Percentiles rank a stretch among this genome's conserved stretches.
Conservation (phyloP, 441 rosid species). For the Corymbia calophylla region DNA sequence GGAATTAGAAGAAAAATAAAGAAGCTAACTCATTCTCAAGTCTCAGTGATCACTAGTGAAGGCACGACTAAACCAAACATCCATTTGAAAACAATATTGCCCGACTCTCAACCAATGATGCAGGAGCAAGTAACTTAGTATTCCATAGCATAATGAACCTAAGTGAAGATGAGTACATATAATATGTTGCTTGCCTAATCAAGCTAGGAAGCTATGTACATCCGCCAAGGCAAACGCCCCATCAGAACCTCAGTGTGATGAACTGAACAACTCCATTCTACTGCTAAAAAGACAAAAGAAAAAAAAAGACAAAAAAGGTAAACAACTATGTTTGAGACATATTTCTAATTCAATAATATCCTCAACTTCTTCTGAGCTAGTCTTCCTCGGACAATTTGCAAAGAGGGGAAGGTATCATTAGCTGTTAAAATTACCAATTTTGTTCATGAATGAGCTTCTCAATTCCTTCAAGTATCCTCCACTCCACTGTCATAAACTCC, state of each 20-base stretch:
- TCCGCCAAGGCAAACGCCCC: background rate
- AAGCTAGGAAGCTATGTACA: background rate
- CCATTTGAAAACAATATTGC: background rate
- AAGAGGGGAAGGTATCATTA: background rate
- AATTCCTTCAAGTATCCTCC: background rate
- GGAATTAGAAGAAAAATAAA: background rate
- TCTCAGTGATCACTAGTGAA: background rate
- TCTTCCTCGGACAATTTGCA: background rate
- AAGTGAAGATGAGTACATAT: background rate
- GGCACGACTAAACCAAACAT: background rate
- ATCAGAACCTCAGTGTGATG: background rate
- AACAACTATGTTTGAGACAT: background rate
- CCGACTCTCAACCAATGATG: background rate
- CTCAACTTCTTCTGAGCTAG: background rate
- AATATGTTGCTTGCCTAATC: background rate
- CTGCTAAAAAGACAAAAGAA: background rate
- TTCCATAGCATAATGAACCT: background rate
- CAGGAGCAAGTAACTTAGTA: background rate
- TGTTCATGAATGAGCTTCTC: background rate
- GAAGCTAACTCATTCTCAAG: background rate
- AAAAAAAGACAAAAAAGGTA: background rate
- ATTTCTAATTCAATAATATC: background rate
- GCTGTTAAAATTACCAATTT: background rate
- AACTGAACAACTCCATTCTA: background rate
- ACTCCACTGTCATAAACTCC: slow-evolving; percentile 9